Base-by-base conservation (phyloP, 352 stramenopile species). In the Phytophthora crassamura region DNA sequence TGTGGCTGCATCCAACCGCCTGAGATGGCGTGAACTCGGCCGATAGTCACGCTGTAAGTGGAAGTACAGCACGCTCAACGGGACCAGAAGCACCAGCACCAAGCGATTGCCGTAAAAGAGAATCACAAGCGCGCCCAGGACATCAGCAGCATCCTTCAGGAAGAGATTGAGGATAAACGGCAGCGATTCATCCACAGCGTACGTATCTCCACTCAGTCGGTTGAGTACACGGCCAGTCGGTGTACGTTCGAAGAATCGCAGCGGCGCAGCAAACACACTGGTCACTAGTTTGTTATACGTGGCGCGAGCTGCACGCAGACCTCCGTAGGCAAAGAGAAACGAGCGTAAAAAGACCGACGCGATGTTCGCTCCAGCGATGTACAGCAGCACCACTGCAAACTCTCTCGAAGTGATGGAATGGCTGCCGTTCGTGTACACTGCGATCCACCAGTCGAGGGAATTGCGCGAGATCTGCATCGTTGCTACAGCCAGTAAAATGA, bases 151-250 rank as follows among this genome's bases (percentile, higher is more conserved):
- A 63, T 97, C 88, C 35, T 90, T 92, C 11, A 97, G 63, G 46
- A 95, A 94, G 35, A 96, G 85, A 57, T 97, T 97, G 48, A 97
- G 74, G 41, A 89, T 88, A 48, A 97, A 97, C 7, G 91, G 90
- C 12, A 97, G 67, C 14, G 84, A 91, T 59, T 96, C 87, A 66
- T 97, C 90, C 7, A 97, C 76, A 4, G 79, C 70, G 51, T 94
- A 97, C 8, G 85, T 93, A 47, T 96, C 86, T 7, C 84, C 81
- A 22, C 85, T 91, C n/a, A 94, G 54, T 9, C 88, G 74, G 32
- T 96, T 96, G 2, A 94, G 64, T 35, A 96, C 80, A 12, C 84
- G 84, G 0, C 86, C 88, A 14, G 80, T 59, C 2, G 88, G 85
- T 10, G 82, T 94, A 18, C 47, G 53, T 43, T 91, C 84, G 41